A percentile compares a stretch with the other conserved stretches of the same genome.
phyloP scores from a whole-genome alignment of 1,139 yeast genomes.

The Maudiozyma humilis region DNA sequence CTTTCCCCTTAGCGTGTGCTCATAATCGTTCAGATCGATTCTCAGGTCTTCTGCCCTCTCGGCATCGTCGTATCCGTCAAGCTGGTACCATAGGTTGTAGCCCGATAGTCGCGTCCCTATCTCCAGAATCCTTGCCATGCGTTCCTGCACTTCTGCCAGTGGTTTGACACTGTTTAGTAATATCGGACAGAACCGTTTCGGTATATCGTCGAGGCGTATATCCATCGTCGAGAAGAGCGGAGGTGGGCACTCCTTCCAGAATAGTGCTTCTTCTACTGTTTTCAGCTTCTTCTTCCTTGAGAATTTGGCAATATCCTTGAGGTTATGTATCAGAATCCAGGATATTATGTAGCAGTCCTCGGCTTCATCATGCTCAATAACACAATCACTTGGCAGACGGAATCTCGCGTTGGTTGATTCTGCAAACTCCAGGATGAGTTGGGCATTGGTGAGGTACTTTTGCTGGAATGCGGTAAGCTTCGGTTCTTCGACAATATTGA shows the following conservation, averaged over 20 bases:
- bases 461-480: constrained; percentile 67
- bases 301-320: constrained; percentile 22
- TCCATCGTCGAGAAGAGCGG: constrained; percentile 57
- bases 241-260: constrained; percentile 31
- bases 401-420: constrained; percentile 75
- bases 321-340: constrained; percentile 29
- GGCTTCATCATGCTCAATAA: constrained; percentile 49
- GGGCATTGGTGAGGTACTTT: constrained; percentile 57
- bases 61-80: constrained; percentile 73
- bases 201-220: constrained; percentile 53
- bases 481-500: constrained; percentile 35
- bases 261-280: constrained; percentile 18
- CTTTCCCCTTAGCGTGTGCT: constrained; percentile 34
- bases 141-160: constrained; percentile 44
- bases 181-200: constrained; percentile 60
- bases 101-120: constrained; percentile 55
- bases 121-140: constrained; percentile 55
- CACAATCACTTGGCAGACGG: constrained; percentile 63
- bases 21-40: constrained; percentile 32
- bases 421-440: constrained; percentile 72
- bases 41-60: constrained; percentile 34
- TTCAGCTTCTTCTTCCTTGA: constrained; percentile 13
- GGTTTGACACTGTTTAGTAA: constrained; percentile 59
- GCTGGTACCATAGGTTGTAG: constrained; percentile 72
- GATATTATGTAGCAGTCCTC: constrained; percentile 27